Base-by-base conservation (phyloP, 1,139 yeast genomes). In the Suhomyces bribrorum region DNA sequence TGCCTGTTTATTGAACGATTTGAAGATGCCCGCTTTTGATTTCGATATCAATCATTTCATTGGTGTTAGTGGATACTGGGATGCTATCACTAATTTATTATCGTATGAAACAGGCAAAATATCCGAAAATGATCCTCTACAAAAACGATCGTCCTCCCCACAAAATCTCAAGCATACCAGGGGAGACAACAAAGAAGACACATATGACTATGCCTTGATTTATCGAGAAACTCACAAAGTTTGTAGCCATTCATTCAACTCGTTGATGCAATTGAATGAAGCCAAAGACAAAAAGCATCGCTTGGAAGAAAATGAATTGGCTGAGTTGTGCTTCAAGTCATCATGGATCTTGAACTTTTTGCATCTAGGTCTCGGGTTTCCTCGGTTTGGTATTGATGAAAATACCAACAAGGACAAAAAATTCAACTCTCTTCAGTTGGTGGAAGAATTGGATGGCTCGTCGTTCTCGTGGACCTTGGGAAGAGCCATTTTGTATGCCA, bases 391-490 rank as follows among this genome's bases (percentile, higher is more conserved):
- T 0, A 67, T 73, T 15, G 79, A 74, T 46, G 60, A 61, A 15
- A 45, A 46, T 5, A 49, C 52, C 12, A 52, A 51, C 33, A 55
- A 54, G 32, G 54, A 53, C 30, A 56, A 53, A 11, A 53, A 54
- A 28, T 68, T 62, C 54, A 68, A 76, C 38, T 70, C 85, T 0
- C 72, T 86, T 41, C 79, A 76, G 43, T 68, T 85, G 14, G 80
- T 82, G 14, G 86, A 83, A 44, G 69, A 73, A 37, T 65, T 86
- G 34, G 79, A 79, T 29, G 88, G 86, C 0, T 67, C 77, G 1
- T 79, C 82, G 27, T 83, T 85, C 44, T 78, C 92, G 1, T 87
- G 96, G 96, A 86, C 95, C 0, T 62, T 86, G 32, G 96, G 95
- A 2, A 69, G 90, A 37, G 95, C 94, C 3, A 59, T 86, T 4